Percentiles rank a stretch among this genome's conserved stretches.
Conservation (phyloP, 2,329 filamentous ascomycete species). For the Aaosphaeria pasadenensis region DNA sequence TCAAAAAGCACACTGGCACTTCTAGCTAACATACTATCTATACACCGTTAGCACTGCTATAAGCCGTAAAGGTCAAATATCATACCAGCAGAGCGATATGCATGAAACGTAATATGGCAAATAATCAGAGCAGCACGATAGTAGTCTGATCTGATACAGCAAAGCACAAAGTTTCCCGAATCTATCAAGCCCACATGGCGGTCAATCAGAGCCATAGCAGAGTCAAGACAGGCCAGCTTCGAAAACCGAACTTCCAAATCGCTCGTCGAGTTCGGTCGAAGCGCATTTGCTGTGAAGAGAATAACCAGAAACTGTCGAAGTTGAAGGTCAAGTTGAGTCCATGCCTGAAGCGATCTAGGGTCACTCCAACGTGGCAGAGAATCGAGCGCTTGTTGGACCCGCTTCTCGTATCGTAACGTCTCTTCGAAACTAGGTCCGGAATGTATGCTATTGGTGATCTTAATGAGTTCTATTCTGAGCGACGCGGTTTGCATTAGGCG, state of each 20-base stretch:
- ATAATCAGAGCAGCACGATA: conserved; percentile 15
- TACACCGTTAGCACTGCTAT: conserved; percentile 6
- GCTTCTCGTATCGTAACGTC: conserved; percentile 11
- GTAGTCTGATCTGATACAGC: conserved; percentile 17
- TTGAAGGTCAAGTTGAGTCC: conserved; percentile 20
- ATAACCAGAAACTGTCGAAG: conserved; percentile 24
- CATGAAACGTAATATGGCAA: conserved; percentile 16
- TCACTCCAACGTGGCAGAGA: conserved; percentile 12
- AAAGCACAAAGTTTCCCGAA: conserved; percentile 9
- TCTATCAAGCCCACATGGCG: conserved; percentile 11
- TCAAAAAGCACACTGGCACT: conserved; percentile 9
- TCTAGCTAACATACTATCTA: conserved; percentile 8
- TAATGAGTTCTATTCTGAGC: conserved; percentile 10
- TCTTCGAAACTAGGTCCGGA: conserved; percentile 8
- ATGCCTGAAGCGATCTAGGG: conserved; percentile 7
- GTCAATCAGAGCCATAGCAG: conserved; percentile 8
- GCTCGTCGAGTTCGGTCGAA: neutral
- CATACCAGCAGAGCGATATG: conserved; percentile 6
- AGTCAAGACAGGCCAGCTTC: conserved; percentile 8
- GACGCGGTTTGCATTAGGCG: conserved; percentile 4
- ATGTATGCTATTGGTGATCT: conserved; percentile 7
- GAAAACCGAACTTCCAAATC: conserved; percentile 4
- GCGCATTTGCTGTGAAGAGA: conserved; percentile 12
- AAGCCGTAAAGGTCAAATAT: neutral
- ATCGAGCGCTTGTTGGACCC: conserved; percentile 6